Evolutionary conservation across 208 protist species (phyloP).

Genomic region (Acanthamoeba rhysodes): DNA sequence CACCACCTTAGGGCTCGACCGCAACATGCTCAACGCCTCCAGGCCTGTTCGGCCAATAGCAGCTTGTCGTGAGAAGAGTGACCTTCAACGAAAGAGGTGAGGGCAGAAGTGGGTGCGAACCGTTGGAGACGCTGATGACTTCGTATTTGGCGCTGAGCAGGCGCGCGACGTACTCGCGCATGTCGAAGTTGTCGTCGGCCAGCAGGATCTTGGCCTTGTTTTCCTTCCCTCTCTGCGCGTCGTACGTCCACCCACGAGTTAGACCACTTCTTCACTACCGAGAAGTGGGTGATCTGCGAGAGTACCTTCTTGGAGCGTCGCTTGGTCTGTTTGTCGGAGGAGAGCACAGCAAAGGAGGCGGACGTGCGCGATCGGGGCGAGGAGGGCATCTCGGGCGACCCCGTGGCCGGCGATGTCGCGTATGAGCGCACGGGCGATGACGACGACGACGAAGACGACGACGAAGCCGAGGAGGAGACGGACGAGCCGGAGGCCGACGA

Average conservation of each 20-base stretch:
- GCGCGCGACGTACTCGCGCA: too few relatives aligned
- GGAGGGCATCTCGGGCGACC: conserved; percentile 19
- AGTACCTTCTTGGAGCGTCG: not conserved
- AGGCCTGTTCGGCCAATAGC: not conserved
- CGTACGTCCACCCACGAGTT: too few relatives aligned
- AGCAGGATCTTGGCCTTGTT: conserved; percentile 38
- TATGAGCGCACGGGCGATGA: conserved; percentile 17
- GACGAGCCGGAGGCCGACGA: not conserved
- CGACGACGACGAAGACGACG: not conserved
- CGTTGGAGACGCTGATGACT: conserved; percentile 61
- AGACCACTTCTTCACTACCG: not conserved
- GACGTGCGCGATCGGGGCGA: conserved; percentile 19
- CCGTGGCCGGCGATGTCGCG: not conserved
- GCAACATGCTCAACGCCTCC: conserved; percentile 34
- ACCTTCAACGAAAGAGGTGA: too few relatives aligned
- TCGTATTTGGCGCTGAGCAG: conserved; percentile 21
- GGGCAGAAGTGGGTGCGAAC: not conserved
- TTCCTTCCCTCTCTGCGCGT: not conserved
- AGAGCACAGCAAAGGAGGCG: not conserved
- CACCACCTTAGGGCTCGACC: not conserved
- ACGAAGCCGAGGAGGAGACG: not conserved
- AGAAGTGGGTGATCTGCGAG: not conserved
- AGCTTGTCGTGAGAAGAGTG: not conserved
- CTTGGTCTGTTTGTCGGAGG: not conserved
- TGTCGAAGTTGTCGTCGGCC: conserved; percentile 75